A percentile compares a stretch with the other conserved stretches of the same genome.
Evolutionary conservation across 2,329 filamentous ascomycete species (phyloP).

Genomic region (Furcasterigmium sp.): DNA sequence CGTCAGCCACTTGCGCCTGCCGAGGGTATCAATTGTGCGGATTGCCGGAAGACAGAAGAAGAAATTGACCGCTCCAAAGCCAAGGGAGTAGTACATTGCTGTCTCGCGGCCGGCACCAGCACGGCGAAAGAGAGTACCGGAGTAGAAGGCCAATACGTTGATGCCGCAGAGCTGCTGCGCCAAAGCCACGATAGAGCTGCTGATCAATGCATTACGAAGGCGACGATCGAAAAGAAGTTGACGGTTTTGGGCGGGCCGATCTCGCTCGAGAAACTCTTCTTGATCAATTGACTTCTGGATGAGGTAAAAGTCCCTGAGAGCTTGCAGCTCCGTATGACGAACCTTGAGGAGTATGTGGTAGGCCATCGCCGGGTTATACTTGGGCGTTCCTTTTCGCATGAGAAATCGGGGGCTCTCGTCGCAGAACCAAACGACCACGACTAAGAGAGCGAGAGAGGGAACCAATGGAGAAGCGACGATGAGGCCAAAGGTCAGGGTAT

Average conservation of each 20-base stretch:
- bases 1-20: constrained; percentile 36
- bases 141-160: constrained; percentile 40
- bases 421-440: constrained; percentile 26
- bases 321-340: constrained; percentile 34
- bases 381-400: constrained; percentile 26
- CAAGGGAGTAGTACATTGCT: constrained; percentile 25
- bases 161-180: constrained; percentile 27
- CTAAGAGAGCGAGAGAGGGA: constrained; percentile 25
- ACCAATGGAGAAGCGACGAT: constrained; percentile 30
- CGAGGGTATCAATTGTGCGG: constrained; percentile 32
- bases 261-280: constrained; percentile 11
- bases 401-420: constrained; percentile 34
- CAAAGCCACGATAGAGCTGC: constrained; percentile 22
- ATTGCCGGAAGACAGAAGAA: constrained; percentile 34
- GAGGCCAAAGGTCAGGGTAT: constrained; percentile 15
- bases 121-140: constrained; percentile 19
- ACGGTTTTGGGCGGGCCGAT: constrained; percentile 20
- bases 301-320: constrained; percentile 33
- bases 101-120: constrained; percentile 10
- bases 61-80: constrained; percentile 34
- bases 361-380: constrained; percentile 26
- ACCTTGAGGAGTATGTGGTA: constrained; percentile 26
- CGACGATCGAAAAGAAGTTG: constrained; percentile 21
- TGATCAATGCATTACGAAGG: constrained; percentile 25
- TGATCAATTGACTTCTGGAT: constrained; percentile 26